Evolutionary conservation across 2,329 filamentous ascomycete species (phyloP), one percentile per base, ranked within the genome.

Genomic region (Talaromyces verruculosus): DNA sequence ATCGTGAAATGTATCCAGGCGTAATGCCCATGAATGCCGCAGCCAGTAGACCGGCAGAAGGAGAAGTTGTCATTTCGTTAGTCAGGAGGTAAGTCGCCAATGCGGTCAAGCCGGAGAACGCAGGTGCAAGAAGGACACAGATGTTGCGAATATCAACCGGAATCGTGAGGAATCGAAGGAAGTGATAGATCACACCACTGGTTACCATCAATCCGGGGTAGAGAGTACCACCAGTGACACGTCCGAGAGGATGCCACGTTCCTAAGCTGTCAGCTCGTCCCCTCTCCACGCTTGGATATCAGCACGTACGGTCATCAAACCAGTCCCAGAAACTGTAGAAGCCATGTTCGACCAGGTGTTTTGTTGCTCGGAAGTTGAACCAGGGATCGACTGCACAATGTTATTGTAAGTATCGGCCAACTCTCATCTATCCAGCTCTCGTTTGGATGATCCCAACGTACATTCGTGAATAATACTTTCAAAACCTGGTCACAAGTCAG

Each of bases 391-490:
- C 94, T 99, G 77, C 55, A 68, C 11, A 47, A 43, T 58, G n/a
- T 19, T 35, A 30, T 41, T 55, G 65, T 71, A 60, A 68, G 51
- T 22, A 64, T 64, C 22, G 22, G 10, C 43, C n/a, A 45, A 45
- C n/a, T 43, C n/a, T 43, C 41, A 39, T 43, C 58, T 22, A 11
- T 3, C 7, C 5, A 39, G 5, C 19, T 22, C 45, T 51, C 7
- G n/a, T 28, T 28, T 37, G 57, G 63, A n/a, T 22, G 5, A 45
- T 61, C 15, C 37, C 15, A 64, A 90, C 93, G 81, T 79, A 97
- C 95, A 99, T 85, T 99, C 95, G 85, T 99, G 95, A 76, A 99
- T 99, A 76, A 99, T 99, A 83, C 92, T 97, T 83, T 99, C 95
- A 78, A 99, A 99, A 72, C 91, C 91, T 94, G 30, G 33, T 64